Evolutionary conservation across 495 filamentous ascomycete species (phyloP).

Genomic region (Tuber calosporum): DNA sequence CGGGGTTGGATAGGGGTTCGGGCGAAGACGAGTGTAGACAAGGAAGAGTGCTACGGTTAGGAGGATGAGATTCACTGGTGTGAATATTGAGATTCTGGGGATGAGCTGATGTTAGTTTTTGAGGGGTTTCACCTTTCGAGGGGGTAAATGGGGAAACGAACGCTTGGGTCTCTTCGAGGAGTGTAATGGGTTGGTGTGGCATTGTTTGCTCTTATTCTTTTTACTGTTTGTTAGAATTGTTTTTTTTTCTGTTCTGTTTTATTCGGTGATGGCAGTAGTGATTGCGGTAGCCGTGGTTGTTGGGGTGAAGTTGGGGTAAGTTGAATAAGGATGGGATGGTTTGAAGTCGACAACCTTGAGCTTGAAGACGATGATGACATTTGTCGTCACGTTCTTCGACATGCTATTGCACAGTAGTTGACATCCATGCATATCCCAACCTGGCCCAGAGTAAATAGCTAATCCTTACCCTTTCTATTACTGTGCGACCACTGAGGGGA

Average conservation of each 20-base stretch:
- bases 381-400: not conserved
- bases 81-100: slow-evolving; percentile 48
- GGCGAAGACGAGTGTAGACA: slow-evolving; percentile 61
- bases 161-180: slow-evolving; percentile 28
- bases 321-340: slow-evolving; percentile 1
- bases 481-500: not conserved
- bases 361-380: not conserved
- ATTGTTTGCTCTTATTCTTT: not conserved
- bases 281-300: not conserved
- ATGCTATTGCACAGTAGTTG: not conserved
- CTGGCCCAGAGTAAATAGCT: not conserved
- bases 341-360: not conserved
- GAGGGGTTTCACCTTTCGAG: not conserved
- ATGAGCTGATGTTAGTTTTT: slow-evolving; percentile 13
- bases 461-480: not conserved
- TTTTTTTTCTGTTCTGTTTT: not conserved
- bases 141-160: slow-evolving; percentile 10
- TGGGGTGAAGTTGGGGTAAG: not conserved
- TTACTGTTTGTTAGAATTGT: not conserved
- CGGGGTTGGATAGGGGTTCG: slow-evolving; percentile 50
- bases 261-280: not conserved
- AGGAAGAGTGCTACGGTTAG: slow-evolving; percentile 61
- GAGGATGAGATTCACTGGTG: slow-evolving; percentile 74
- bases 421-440: not conserved
- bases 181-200: slow-evolving; percentile 32